Evolutionary conservation across 2,329 filamentous ascomycete species (phyloP).

Genomic region (Tolypocladium tropicale): DNA sequence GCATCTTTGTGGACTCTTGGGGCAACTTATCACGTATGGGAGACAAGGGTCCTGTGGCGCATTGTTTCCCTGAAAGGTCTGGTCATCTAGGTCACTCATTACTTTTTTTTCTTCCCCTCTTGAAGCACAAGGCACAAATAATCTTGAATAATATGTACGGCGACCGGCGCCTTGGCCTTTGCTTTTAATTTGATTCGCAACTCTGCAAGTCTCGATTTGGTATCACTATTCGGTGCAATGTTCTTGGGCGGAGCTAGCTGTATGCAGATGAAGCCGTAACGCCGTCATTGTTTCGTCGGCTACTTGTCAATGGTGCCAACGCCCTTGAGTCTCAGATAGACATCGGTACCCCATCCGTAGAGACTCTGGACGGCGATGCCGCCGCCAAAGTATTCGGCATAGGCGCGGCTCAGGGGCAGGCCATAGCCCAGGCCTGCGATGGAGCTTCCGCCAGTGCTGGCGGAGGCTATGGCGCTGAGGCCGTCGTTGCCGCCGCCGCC

Average conservation of each 20-base stretch:
- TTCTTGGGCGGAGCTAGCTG: neutral
- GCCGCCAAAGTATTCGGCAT: constrained; percentile 96
- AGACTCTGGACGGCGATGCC: constrained; percentile 92
- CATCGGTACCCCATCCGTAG: constrained; percentile 80
- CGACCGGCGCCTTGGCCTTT: neutral
- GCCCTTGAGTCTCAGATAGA: constrained; percentile 55
- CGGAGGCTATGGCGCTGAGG: constrained; percentile 63
- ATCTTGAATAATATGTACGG: neutral
- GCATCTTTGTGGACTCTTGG: neutral
- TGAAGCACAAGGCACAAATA: no score
- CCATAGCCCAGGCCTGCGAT: constrained; percentile 94
- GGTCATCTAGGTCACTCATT: neutral
- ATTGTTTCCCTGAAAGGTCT: neutral
- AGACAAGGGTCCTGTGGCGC: neutral
- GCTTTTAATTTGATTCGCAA: neutral
- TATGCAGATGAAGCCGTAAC: neutral
- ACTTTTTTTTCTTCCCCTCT: no score
- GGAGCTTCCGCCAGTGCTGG: constrained; percentile 63
- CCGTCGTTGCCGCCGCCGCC: constrained; percentile 34
- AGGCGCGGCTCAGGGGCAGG: constrained; percentile 78
- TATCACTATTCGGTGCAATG: neutral
- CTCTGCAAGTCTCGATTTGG: neutral
- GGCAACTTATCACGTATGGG: no score
- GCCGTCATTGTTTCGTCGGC: neutral
- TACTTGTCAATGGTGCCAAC: constrained; percentile 40